Evolutionary conservation across 305 asterid species (phyloP).

Genomic region (Plantago coronopus): DNA sequence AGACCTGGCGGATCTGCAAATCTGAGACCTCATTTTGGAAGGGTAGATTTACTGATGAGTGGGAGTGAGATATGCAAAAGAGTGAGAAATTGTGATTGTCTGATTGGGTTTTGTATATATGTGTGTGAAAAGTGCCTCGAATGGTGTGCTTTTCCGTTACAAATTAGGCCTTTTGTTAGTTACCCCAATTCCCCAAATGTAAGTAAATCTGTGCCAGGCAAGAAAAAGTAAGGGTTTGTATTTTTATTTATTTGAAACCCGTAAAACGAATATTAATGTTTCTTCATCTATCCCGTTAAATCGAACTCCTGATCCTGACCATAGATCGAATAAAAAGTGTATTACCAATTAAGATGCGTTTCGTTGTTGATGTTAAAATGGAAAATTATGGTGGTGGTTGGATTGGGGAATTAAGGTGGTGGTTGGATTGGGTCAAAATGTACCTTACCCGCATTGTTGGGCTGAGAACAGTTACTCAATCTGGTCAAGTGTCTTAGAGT

Average conservation of each 20-base stretch:
- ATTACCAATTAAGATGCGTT: too few relatives aligned
- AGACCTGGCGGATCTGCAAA: conserved; percentile 77
- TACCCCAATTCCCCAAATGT: too few relatives aligned
- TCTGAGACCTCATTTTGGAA: conserved; percentile 66
- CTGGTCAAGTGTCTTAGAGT: conserved; percentile 5
- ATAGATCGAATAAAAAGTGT: too few relatives aligned
- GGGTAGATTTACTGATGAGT: not conserved
- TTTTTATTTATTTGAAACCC: too few relatives aligned
- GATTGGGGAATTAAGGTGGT: too few relatives aligned
- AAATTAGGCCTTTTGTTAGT: conserved; percentile 27
- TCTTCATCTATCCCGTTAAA: too few relatives aligned
- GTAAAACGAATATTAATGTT: too few relatives aligned
- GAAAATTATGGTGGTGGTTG: too few relatives aligned
- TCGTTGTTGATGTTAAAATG: too few relatives aligned
- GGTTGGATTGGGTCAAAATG: conserved; percentile 17
- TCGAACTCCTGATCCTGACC: too few relatives aligned
- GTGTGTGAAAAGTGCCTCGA: conserved; percentile 10
- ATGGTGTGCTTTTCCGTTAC: conserved; percentile 18
- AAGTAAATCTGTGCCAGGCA: too few relatives aligned
- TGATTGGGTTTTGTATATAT: conserved; percentile 8
- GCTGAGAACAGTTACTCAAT: conserved; percentile 15
- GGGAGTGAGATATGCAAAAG: too few relatives aligned
- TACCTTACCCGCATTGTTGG: conserved; percentile 32
- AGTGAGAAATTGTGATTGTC: not conserved
- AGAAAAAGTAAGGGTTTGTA: not conserved